phyloP scores from a whole-genome alignment of 192 early-diverging fungal species.

The Dissophora globulifera region DNA sequence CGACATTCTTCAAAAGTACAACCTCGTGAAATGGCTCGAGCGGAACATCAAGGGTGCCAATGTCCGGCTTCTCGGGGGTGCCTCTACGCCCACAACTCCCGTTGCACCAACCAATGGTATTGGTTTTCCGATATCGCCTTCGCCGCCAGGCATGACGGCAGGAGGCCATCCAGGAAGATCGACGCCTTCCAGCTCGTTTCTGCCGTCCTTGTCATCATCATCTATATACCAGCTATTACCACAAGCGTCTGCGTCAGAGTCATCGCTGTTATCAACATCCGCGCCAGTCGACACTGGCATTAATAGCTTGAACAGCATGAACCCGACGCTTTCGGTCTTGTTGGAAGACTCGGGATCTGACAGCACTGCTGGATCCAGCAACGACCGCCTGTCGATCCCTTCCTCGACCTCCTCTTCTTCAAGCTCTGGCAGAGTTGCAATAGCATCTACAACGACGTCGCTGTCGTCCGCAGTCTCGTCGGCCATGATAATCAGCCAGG shows the following conservation, averaged over 20 bases:
- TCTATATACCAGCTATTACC: slow-evolving; percentile 44
- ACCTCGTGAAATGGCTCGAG: slow-evolving; percentile 39
- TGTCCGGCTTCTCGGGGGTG: slow-evolving; percentile 30
- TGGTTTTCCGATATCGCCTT: too few relatives aligned
- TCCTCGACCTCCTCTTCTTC: background rate
- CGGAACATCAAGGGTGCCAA: slow-evolving; percentile 43
- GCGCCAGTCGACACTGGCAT: background rate
- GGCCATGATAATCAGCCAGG: slow-evolving; percentile 7
- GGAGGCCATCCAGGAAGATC: slow-evolving; percentile 19
- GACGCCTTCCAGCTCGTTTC: too few relatives aligned
- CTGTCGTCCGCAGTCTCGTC: slow-evolving; percentile 7
- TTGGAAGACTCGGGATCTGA: slow-evolving; percentile 24
- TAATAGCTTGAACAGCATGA: background rate
- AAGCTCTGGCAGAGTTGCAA: background rate
- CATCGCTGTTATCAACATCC: slow-evolving; percentile 15
- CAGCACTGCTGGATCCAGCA: background rate
- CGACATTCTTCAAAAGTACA: slow-evolving; percentile 50
- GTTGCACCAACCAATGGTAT: too few relatives aligned
- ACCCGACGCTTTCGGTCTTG: slow-evolving; percentile 29
- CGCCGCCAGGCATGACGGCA: too few relatives aligned
- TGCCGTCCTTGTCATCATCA: slow-evolving; percentile 18
- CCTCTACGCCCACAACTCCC: background rate
- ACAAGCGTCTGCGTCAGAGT: slow-evolving; percentile 26
- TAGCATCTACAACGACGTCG: background rate
- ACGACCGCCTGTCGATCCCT: background rate